Conservation (phyloP, 805 yeast genomes). For the Kluyveromyces wickerhamii region DNA sequence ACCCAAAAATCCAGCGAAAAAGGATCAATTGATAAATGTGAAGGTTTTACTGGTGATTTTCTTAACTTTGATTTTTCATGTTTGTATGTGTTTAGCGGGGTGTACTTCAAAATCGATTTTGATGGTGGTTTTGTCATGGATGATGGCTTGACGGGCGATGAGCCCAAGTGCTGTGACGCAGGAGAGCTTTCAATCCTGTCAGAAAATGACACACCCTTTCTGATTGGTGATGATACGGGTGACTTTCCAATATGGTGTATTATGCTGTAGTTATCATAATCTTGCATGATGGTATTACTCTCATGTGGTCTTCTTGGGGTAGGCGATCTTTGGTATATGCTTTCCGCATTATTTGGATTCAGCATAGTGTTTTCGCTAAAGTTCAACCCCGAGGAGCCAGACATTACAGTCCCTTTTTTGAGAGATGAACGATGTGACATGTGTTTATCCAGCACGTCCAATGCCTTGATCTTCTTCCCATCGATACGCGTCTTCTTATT, state of each 20-base stretch:
- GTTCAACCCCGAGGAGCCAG: conserved; percentile 2
- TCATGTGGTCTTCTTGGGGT: not conserved
- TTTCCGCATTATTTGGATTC: conserved; percentile 2
- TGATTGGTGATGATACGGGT: conserved; percentile 15
- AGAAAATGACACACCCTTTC: conserved; percentile 26
- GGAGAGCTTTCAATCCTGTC: conserved; percentile 25
- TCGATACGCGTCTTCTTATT: not conserved
- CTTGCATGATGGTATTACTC: not conserved
- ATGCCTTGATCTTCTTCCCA: conserved; percentile 11
- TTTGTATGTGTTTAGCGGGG: not conserved
- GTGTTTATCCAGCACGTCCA: conserved; percentile 23
- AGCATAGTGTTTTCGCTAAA: conserved; percentile 1
- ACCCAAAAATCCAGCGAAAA: conserved; percentile 19
- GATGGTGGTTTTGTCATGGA: conserved; percentile 15
- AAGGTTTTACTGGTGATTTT: conserved; percentile 4
- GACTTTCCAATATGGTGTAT: not conserved
- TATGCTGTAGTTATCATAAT: not conserved
- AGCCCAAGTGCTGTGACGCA: conserved; percentile 7
- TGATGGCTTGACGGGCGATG: conserved; percentile 18
- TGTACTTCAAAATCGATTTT: conserved; percentile 22
- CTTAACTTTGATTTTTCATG: not conserved
- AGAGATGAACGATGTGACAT: conserved; percentile 7
- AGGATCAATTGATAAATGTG: conserved; percentile 9
- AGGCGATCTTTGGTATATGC: conserved; percentile 4
- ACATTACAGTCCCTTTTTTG: not conserved